A percentile compares a stretch with the other conserved stretches of the same genome.
Evolutionary conservation across 495 filamentous ascomycete species (phyloP).

Genomic region (Daldinia childiae): DNA sequence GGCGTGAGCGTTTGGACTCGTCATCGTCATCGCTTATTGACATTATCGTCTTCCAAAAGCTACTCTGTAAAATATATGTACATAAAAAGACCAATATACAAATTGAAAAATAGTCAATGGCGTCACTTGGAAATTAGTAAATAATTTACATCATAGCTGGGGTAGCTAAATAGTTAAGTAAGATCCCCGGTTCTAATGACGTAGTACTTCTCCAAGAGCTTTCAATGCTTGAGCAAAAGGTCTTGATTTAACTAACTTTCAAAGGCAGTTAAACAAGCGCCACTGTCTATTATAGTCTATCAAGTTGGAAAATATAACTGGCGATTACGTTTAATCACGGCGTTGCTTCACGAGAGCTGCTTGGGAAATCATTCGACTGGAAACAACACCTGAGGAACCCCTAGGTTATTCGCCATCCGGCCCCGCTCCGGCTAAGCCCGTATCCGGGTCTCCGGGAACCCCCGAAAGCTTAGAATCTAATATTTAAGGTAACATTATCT

Average conservation of each 20-base stretch:
- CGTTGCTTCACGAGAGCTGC: background rate
- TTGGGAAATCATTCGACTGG: background rate
- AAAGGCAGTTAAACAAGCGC: background rate
- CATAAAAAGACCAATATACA: background rate
- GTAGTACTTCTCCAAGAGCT: conserved; percentile 7
- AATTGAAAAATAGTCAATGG: conserved; percentile 1
- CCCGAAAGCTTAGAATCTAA: background rate
- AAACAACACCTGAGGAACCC: conserved; percentile 4
- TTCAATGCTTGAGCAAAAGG: background rate
- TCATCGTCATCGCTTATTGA: conserved; percentile 17
- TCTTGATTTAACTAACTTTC: background rate
- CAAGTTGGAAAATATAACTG: background rate
- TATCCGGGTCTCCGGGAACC: conserved; percentile 9
- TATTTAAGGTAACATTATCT: background rate
- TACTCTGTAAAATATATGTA: background rate
- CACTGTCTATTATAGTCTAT: background rate
- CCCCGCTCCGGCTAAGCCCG: conserved; percentile 18
- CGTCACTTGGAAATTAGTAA: background rate
- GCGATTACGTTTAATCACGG: background rate
- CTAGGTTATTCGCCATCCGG: background rate
- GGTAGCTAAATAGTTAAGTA: background rate
- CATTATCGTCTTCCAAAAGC: conserved; percentile 14
- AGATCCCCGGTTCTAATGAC: conserved; percentile 8
- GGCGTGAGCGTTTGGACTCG: conserved; percentile 11
- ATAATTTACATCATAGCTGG: conserved; percentile 18